Evolutionary conservation across 139 green algal species (phyloP).

Genomic region (Coelastrella sp.): DNA sequence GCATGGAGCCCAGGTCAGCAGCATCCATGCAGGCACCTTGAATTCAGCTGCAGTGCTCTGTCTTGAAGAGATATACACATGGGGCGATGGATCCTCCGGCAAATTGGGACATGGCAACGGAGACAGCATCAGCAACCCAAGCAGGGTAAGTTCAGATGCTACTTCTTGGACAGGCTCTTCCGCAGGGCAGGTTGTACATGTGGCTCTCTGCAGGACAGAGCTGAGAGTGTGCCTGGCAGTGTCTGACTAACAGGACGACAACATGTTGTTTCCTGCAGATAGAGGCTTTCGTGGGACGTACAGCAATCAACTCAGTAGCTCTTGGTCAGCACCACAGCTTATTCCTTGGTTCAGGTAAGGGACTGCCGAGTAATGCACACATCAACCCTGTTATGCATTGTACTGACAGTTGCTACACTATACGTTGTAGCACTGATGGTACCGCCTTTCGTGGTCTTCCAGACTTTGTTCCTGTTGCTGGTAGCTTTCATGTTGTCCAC

Average conservation of each 20-base stretch:
- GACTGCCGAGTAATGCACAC: neutral
- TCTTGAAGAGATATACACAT: conserved; percentile 62
- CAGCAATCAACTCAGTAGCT: conserved; percentile 49
- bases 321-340: conserved; percentile 77
- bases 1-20: neutral
- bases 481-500: too few relatives aligned
- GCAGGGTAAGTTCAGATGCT: conserved; percentile 33
- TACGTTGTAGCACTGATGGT: neutral
- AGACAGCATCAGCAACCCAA: conserved; percentile 19
- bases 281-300: conserved; percentile 61
- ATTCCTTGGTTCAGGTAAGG: conserved; percentile 63
- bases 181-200: neutral
- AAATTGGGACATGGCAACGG: conserved; percentile 75
- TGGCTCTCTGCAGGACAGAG: neutral
- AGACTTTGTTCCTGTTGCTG: too few relatives aligned
- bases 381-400: neutral
- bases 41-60: conserved; percentile 55
- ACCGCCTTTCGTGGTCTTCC: neutral
- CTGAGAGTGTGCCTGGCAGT: too few relatives aligned
- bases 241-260: neutral
- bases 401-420: neutral
- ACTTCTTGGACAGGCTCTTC: neutral
- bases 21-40: conserved; percentile 58
- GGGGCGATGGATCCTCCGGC: conserved; percentile 68
- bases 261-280: neutral